Evolutionary conservation across 805 yeast species (phyloP).

Genomic region (Nakazawaea molendinolei): DNA sequence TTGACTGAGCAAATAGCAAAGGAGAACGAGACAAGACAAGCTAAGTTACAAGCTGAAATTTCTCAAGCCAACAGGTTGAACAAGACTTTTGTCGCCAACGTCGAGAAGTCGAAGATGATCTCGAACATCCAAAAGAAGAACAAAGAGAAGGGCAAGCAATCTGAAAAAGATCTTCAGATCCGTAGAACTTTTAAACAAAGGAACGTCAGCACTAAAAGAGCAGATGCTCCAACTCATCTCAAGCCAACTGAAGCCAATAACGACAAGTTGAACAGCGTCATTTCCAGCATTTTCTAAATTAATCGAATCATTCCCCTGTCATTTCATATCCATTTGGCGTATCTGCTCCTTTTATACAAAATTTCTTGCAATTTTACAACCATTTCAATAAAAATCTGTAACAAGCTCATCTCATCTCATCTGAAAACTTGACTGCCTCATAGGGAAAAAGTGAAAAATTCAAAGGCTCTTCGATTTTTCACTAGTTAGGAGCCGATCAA

Average conservation of each 20-base stretch:
- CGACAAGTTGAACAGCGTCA: constrained; percentile 39
- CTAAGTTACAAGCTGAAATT: constrained; percentile 81
- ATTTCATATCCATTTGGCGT: neutral
- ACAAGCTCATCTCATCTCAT: too few relatives aligned
- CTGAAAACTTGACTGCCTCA: too few relatives aligned
- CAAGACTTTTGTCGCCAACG: constrained; percentile 74
- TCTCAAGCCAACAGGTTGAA: constrained; percentile 85
- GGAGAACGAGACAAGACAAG: constrained; percentile 84
- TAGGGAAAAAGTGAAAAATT: too few relatives aligned
- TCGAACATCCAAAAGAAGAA: constrained; percentile 54
- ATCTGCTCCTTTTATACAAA: too few relatives aligned
- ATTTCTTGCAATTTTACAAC: too few relatives aligned
- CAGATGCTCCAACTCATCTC: constrained; percentile 46
- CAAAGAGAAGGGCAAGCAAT: constrained; percentile 27
- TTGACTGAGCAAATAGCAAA: constrained; percentile 87
- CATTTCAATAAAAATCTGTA: too few relatives aligned
- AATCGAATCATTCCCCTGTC: neutral
- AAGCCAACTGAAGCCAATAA: constrained; percentile 30
- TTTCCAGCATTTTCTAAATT: constrained; percentile 42
- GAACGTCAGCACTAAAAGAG: constrained; percentile 57
- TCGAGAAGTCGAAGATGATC: constrained; percentile 80
- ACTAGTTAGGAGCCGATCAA: too few relatives aligned
- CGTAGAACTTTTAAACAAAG: constrained; percentile 69
- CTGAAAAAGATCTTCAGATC: constrained; percentile 25
- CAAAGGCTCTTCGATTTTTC: too few relatives aligned